Base-by-base conservation (phyloP, 192 early-diverging fungal genomes). In the Cladochytrium replicatum region DNA sequence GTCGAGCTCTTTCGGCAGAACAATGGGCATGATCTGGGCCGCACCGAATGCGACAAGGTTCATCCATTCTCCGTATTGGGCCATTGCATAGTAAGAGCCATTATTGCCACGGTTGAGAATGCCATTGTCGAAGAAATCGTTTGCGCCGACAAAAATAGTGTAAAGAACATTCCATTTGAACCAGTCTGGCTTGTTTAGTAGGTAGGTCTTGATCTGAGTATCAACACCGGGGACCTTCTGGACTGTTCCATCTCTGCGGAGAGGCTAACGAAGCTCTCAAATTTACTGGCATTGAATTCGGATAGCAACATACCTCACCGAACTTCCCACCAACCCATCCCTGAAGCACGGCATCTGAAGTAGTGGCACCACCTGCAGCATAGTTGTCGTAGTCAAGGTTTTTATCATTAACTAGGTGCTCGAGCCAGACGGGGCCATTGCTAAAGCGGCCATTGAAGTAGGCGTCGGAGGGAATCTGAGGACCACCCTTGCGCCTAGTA, bases 381-480 rank as follows among this genome's bases (percentile, higher is more conserved):
- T 7, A 8, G 29, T 13, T 19, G 45, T 5, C n/a, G 32, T 43
- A 41, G 2, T 45, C 54, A 25, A 24, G 31, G 0, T 55, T 55
- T 9, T 45, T 29, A 15, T 11, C 19, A 15, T 50, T 40, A 41
- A 51, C 31, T n/a, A 63, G 30, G 32, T 41, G 37, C 24, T 67
- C 65, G 2, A 65, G 43, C 48, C 52, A 67, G 29, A 57, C 46
- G 6, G 50, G 60, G 6, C 66, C 66, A 43, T 68, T 68, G 32
- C 52, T 57, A 40, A 66, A 68, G 29, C 66, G 61, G 24, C 61
- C 61, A 8, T 58, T n/a, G 25, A 22, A 54, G 61, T 67, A 67
- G 23, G 47, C 52, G 4, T 48, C 4, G 8, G 5, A 37, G 13
- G 67, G 67, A 32, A 45, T 28, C n/a, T n/a, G n/a, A n/a, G n/a